These are phyloP conservation scores for Stephania cephalantha DNA, from an alignment of 164 flowering plant genomes.

Conservation along the genomic window DNA sequence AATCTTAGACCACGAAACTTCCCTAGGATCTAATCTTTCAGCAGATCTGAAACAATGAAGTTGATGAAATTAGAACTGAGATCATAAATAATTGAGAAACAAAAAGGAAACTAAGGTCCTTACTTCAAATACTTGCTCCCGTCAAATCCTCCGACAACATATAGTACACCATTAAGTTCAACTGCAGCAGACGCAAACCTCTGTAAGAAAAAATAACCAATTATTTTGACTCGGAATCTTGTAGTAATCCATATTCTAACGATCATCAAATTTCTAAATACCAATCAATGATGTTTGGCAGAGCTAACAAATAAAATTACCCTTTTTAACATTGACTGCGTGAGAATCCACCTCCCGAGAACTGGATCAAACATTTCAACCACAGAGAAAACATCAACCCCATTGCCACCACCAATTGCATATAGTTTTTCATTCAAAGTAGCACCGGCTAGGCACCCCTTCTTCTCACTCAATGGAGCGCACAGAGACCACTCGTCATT, in stretches of 20 bases:
- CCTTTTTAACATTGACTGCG: conserved; percentile 75
- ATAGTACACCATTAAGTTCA: conserved; percentile 64
- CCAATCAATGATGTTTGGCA: neutral
- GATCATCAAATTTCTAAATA: neutral
- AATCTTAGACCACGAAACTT: conserved; percentile 67
- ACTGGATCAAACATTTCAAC: conserved; percentile 82
- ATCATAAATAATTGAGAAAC: neutral
- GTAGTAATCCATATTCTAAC: neutral
- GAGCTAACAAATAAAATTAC: conserved; percentile 23
- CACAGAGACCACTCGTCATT: conserved; percentile 47
- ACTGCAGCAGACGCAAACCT: conserved; percentile 74
- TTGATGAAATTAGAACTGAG: neutral
- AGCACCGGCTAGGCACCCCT: conserved; percentile 72
- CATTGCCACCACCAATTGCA: conserved; percentile 93
- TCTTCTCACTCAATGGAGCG: conserved; percentile 46
- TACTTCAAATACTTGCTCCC: conserved; percentile 72
- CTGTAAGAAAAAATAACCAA: conserved; percentile 31
- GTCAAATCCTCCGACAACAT: conserved; percentile 88
- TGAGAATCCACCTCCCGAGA: conserved; percentile 61
- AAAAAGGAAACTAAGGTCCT: conserved; percentile 16
- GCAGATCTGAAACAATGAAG: neutral
- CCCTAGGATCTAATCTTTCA: conserved; percentile 83
- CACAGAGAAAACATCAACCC: conserved; percentile 48
- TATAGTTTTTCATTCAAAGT: conserved; percentile 46
- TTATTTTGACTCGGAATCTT: neutral